Percentiles rank a stretch among this genome's conserved stretches.
Conservation (phyloP, 1,284 basidiomycete species). For the Apiotrichum veenhuisii region DNA sequence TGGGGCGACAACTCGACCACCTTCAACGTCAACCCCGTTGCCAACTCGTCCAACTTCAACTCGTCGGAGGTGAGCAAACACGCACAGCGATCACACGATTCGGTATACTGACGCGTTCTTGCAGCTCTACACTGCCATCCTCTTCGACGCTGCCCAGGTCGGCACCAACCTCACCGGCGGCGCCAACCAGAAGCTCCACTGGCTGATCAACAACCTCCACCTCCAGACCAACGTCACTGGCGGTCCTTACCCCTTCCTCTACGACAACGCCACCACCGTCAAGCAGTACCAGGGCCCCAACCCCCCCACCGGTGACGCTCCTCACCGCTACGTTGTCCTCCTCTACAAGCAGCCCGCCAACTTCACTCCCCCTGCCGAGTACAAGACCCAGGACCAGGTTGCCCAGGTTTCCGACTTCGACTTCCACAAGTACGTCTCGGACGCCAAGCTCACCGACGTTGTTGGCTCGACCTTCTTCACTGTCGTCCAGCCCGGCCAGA, state of each 20-base stretch:
- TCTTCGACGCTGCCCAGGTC: conserved; percentile 65
- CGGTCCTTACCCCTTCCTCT: conserved; percentile 24
- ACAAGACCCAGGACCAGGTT: conserved; percentile 54
- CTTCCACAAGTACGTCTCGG: conserved; percentile 44
- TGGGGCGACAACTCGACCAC: conserved; percentile 56
- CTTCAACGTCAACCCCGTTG: conserved; percentile 63
- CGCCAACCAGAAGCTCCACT: conserved; percentile 61
- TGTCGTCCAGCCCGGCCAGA: conserved; percentile 64
- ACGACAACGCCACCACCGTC: conserved; percentile 24
- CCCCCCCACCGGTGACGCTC: conserved; percentile 62
- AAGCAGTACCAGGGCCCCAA: conserved; percentile 70
- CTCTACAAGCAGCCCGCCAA: conserved; percentile 31
- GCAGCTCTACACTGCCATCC: conserved; percentile 59
- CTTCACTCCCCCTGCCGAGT: conserved; percentile 62
- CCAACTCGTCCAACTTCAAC: background rate
- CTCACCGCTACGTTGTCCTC: conserved; percentile 58
- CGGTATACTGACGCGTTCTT: background rate
- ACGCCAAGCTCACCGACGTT: conserved; percentile 44
- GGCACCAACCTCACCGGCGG: conserved; percentile 55
- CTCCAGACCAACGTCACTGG: conserved; percentile 56
- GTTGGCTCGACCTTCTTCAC: conserved; percentile 63
- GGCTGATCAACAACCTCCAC: conserved; percentile 67
- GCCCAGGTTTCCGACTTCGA: conserved; percentile 60
- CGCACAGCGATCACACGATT: background rate
- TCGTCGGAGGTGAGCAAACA: background rate